Evolutionary conservation across 306 rosid species (phyloP), one percentile per base, ranked within the genome.

Genomic region (Ammopiptanthus mongolicus): DNA sequence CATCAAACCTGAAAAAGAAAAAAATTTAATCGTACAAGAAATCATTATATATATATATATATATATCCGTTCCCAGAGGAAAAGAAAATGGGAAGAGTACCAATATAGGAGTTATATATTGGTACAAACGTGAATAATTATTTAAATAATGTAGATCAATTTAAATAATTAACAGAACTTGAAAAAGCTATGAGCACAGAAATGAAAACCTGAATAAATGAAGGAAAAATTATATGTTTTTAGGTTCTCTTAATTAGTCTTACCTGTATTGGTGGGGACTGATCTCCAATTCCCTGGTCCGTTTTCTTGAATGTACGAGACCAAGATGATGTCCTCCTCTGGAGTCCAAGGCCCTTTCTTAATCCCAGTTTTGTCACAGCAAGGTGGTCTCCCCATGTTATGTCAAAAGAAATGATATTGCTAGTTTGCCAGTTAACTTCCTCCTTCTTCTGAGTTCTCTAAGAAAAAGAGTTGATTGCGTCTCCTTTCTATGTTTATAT

Each of bases 341-440:
- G 98, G 98, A 50, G 96, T 93, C 98, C 98, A 93, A 15, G 98
- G 97, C 8, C 98, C 98, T 75, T 93, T 93, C 84, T 93, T 93
- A 36, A 89, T 69, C 3, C 87, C 90, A 56, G 78, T 64, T 74
- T 91, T 91, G 51, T 91, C 94, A 81, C 91, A 89, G 84, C 94
- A 91, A 18, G 98, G 98, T 47, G 92, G 91, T 69, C 96, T 91
- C 48, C 91, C 97, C 98, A 93, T 91, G 1, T 10, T 57, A 14
- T 18, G 1, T 18, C 1, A 1, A 29, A 21, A 2, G 44, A 22
- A 41, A 65, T 21, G 52, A 3, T 19, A 42, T 64, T 3, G 9
- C 44, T 60, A 64, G 10, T 11, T 12, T 52, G 21, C 25, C 37
- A 55, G 4, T 22, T 71, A 22, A 1, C 9, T 60, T n/a, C n/a